Conservation (phyloP, 805 yeast genomes). For the fission yeast (Schizosaccharomyces pombe) region DNA sequence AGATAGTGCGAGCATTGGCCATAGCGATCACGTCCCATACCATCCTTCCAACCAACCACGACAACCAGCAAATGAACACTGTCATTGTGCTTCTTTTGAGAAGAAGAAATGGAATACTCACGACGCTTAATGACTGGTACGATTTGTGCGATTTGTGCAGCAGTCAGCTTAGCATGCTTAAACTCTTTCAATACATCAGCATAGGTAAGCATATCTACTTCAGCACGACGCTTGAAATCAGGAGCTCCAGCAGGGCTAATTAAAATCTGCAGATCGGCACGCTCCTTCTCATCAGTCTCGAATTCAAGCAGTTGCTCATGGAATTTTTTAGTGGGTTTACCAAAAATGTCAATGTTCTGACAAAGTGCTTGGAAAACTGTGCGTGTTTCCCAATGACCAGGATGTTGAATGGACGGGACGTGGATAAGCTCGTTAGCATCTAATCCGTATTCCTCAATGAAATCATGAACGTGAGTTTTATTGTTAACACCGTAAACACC, state of each 20-base stretch:
- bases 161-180: slow-evolving; percentile 56
- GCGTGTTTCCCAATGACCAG: slow-evolving; percentile 37
- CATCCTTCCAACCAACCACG: slow-evolving; percentile 87
- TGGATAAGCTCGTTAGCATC: slow-evolving; percentile 45
- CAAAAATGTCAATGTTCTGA: slow-evolving; percentile 70
- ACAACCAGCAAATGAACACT: slow-evolving; percentile 80
- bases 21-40: slow-evolving; percentile 59
- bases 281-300: slow-evolving; percentile 49
- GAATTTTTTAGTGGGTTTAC: slow-evolving; percentile 88
- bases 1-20: slow-evolving; percentile 89
- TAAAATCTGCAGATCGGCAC: slow-evolving; percentile 33
- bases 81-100: slow-evolving; percentile 76
- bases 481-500: slow-evolving; percentile 85
- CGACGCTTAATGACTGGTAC: slow-evolving; percentile 82
- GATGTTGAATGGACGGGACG: slow-evolving; percentile 44
- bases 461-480: slow-evolving; percentile 36
- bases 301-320: slow-evolving; percentile 57
- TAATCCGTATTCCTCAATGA: slow-evolving; percentile 48
- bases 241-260: slow-evolving; percentile 65
- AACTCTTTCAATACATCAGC: slow-evolving; percentile 62
- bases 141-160: slow-evolving; percentile 43
- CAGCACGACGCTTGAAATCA: slow-evolving; percentile 63
- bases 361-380: slow-evolving; percentile 60
- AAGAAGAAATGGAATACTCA: slow-evolving; percentile 92
- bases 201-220: slow-evolving; percentile 57